phyloP scores from a whole-genome alignment of 345 rosid genomes.

The Turritis glabra region DNA sequence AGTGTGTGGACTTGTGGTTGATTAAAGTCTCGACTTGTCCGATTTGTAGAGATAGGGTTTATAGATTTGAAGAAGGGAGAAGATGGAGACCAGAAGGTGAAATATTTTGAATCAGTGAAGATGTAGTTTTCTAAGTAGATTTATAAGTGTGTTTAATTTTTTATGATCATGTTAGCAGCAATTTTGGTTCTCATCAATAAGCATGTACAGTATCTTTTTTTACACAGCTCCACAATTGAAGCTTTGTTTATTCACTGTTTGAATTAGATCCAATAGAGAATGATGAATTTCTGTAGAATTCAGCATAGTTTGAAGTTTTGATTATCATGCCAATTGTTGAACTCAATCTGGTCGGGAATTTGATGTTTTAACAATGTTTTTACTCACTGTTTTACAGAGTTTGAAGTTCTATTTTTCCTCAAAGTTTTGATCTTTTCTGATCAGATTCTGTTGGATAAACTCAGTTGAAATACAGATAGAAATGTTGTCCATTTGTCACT shows the following conservation, averaged over 20 bases:
- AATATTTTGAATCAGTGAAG: conserved; percentile 28
- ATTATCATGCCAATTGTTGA: not conserved
- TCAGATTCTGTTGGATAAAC: not conserved
- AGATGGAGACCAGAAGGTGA: conserved; percentile 13
- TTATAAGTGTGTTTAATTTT: conserved; percentile 30
- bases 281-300: not conserved
- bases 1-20: conserved; percentile 85
- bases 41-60: conserved; percentile 58
- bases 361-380: not conserved
- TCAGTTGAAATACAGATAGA: not conserved
- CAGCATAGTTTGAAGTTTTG: not conserved
- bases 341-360: not conserved
- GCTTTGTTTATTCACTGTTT: conserved; percentile 13
- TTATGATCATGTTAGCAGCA: not conserved
- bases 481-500: not conserved
- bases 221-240: conserved; percentile 3
- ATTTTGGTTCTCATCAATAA: conserved; percentile 18
- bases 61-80: conserved; percentile 28
- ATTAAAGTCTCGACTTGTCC: conserved; percentile 73
- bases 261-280: not conserved
- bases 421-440: not conserved
- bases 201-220: conserved; percentile 15
- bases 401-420: not conserved
- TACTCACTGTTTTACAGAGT: not conserved
- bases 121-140: conserved; percentile 28